phyloP scores from a whole-genome alignment of 768 basidiomycete species.

The Amanita thiersii region DNA sequence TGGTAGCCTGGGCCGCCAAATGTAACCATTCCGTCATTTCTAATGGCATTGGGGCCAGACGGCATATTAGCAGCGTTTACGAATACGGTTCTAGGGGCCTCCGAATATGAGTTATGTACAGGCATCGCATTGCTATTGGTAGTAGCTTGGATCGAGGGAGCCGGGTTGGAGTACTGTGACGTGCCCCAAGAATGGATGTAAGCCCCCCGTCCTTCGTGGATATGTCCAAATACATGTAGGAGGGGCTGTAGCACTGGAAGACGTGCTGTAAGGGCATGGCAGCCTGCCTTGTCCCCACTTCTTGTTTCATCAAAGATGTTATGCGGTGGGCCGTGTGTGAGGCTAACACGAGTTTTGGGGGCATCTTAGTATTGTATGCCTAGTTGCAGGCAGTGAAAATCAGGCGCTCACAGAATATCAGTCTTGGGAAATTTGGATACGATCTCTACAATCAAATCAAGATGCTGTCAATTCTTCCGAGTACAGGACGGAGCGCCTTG shows the following conservation, averaged over 20 bases:
- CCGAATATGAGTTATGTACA: neutral
- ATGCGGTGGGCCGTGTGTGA: slow-evolving; percentile 56
- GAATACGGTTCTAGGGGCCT: slow-evolving; percentile 26
- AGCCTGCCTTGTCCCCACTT: slow-evolving; percentile 35
- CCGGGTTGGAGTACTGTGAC: slow-evolving; percentile 9
- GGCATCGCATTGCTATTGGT: neutral
- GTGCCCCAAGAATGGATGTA: slow-evolving; percentile 32
- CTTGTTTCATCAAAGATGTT: slow-evolving; percentile 39
- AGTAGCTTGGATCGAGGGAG: slow-evolving; percentile 17
- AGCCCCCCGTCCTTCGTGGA: slow-evolving; percentile 55
- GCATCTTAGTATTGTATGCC: neutral
- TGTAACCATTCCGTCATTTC: slow-evolving; percentile 13
- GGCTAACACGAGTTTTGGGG: slow-evolving; percentile 15
- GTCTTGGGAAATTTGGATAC: slow-evolving; percentile 23
- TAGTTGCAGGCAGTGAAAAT: neutral
- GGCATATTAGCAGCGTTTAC: slow-evolving; percentile 38
- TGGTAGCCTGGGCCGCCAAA: slow-evolving; percentile 36
- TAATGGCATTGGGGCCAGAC: slow-evolving; percentile 17
- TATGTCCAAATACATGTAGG: slow-evolving; percentile 55
- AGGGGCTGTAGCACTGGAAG: slow-evolving; percentile 31
- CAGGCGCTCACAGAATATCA: slow-evolving; percentile 34
- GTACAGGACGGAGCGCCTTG: neutral
- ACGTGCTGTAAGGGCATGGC: slow-evolving; percentile 33
- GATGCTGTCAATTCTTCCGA: neutral
- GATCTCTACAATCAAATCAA: slow-evolving; percentile 14